phyloP scores from a whole-genome alignment of 2,329 filamentous ascomycete species.

The Penicillium sp. region DNA sequence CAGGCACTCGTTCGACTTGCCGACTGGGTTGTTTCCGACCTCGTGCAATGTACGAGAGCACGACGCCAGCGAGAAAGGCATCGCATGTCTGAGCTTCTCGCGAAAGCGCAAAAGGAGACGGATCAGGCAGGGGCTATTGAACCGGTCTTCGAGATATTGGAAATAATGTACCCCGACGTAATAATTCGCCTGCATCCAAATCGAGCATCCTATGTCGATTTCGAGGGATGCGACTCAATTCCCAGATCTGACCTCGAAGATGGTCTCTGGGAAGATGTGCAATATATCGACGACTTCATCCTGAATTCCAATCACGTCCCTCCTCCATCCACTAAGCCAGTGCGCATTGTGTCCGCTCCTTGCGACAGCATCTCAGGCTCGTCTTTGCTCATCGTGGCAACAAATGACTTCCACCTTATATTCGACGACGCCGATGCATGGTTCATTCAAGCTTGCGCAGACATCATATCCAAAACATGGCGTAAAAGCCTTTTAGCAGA shows the following conservation, averaged over 20 bases:
- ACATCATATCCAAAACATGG: slow-evolving; percentile 13
- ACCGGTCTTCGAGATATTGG: slow-evolving; percentile 1
- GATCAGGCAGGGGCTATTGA: neutral
- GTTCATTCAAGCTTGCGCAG: slow-evolving; percentile 14
- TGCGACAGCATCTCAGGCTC: slow-evolving; percentile 11
- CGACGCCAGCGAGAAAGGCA: slow-evolving; percentile 9
- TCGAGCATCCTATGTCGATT: slow-evolving; percentile 2
- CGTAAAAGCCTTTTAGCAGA: slow-evolving; percentile 8
- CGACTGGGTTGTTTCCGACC: slow-evolving; percentile 16
- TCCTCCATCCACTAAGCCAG: neutral
- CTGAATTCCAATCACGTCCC: slow-evolving; percentile 6
- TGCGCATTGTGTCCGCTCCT: slow-evolving; percentile 5
- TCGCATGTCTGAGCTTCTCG: slow-evolving; percentile 13
- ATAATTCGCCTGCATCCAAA: slow-evolving; percentile 4
- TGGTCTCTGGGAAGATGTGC: slow-evolving; percentile 12
- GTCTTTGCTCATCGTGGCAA: slow-evolving; percentile 13
- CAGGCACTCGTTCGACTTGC: slow-evolving; percentile 12
- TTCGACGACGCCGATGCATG: slow-evolving; percentile 17
- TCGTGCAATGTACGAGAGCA: slow-evolving; percentile 7
- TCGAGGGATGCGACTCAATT: slow-evolving; percentile 4
- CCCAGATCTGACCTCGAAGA: slow-evolving; percentile 2
- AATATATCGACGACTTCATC: slow-evolving; percentile 12
- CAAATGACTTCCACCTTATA: slow-evolving; percentile 13
- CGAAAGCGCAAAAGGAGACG: neutral
- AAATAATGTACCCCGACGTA: slow-evolving; percentile 6